phyloP scores from a whole-genome alignment of 164 flowering plant genomes.

The Houttuynia cordata region DNA sequence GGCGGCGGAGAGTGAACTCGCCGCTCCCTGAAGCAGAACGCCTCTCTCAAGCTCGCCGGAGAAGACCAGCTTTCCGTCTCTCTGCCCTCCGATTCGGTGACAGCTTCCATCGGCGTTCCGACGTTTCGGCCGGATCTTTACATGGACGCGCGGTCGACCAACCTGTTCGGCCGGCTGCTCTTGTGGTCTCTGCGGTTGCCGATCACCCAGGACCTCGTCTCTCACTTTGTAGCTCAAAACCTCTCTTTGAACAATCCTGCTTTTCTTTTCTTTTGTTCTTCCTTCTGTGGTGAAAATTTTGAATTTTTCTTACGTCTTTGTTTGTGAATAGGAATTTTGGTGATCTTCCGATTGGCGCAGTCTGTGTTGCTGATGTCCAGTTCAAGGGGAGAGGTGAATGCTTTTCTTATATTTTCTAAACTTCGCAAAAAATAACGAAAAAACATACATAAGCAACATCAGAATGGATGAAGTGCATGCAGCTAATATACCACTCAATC shows the following conservation, averaged over 20 bases:
- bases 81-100: slow-evolving; percentile 28
- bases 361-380: slow-evolving; percentile 84
- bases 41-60: slow-evolving; percentile 34
- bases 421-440: no score
- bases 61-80: slow-evolving; percentile 23
- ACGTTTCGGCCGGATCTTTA: slow-evolving; percentile 31
- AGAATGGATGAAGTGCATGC: no score
- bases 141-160: slow-evolving; percentile 41
- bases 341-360: slow-evolving; percentile 75
- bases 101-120: slow-evolving; percentile 6
- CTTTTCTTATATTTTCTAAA: not conserved
- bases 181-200: slow-evolving; percentile 74
- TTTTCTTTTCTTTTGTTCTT: not conserved
- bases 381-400: slow-evolving; percentile 73
- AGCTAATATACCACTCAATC: no score
- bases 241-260: not conserved
- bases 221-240: slow-evolving; percentile 34
- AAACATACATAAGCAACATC: no score
- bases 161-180: slow-evolving; percentile 57
- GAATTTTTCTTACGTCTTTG: not conserved
- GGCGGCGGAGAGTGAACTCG: slow-evolving; percentile 36
- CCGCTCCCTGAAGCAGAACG: slow-evolving; percentile 30
- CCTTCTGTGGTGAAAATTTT: not conserved
- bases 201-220: slow-evolving; percentile 78
- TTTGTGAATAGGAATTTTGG: slow-evolving; percentile 41